Evolutionary conservation across 805 yeast genomes (phyloP), one percentile per base, ranked within the genome.

Genomic region (Candida maesae): DNA sequence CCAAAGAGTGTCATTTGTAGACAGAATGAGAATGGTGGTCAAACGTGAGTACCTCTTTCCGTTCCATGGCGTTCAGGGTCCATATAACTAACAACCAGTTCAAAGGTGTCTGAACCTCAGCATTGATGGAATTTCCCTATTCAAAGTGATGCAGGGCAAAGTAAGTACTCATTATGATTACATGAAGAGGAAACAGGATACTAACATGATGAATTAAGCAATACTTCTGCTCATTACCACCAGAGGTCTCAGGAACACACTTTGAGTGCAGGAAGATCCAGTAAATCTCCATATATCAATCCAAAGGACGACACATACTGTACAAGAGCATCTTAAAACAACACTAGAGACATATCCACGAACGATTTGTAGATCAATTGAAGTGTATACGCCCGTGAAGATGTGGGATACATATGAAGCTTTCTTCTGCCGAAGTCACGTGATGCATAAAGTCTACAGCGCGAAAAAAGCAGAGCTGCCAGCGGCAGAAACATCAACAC

Each of bases 211-310:
- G 6, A 18, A 13, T 14, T 11, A 23, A 56, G 53, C 74, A 70
- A 31, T 73, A 70, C 53, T 73, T 71, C 49, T 73, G 78, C 49
- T 70, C 76, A 1, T 62, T 73, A 29, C 75, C 78, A 5, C 67
- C 70, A 32, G 72, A 72, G 28, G 60, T 73, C 19, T 65, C 64
- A 41, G 74, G 75, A 26, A 73, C 77, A 1, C 72, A 73, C 46
- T 73, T 73, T 49, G 78, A 73, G 49, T 73, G 78, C 59, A 60
- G 77, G 46, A 70, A 68, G 46, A 71, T 56, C 25, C 39, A 38
- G 13, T 51, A 35, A 46, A n/a, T n/a, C n/a, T n/a, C n/a, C n/a
- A n/a, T n/a, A n/a, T n/a, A n/a, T n/a, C n/a, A n/a, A n/a, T n/a
- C n/a, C n/a, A n/a, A n/a, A n/a, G n/a, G n/a, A n/a, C n/a, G n/a